These are phyloP conservation scores for Xylaria sp. DNA, from an alignment of 2,329 filamentous ascomycete genomes.

Conservation along the genomic window DNA sequence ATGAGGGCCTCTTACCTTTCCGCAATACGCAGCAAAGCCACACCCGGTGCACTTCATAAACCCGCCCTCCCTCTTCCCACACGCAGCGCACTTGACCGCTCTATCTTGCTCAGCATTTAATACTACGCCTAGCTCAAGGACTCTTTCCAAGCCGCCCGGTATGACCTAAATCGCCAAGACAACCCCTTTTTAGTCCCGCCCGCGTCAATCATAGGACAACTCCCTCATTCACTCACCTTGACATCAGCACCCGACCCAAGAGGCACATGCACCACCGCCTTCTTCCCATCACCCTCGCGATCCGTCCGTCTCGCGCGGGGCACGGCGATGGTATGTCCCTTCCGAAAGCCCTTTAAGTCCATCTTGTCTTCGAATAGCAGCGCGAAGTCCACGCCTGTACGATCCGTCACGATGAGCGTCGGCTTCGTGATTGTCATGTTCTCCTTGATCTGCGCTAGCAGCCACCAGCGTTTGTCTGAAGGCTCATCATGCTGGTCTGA, in stretches of 20 bases:
- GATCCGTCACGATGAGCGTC: conserved; percentile 59
- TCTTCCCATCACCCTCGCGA: conserved; percentile 53
- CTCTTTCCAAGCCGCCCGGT: conserved; percentile 43
- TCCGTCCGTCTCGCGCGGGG: conserved; percentile 51
- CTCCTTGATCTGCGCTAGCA: conserved; percentile 50
- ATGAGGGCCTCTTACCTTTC: too few relatives aligned
- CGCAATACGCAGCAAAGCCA: conserved; percentile 57
- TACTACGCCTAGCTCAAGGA: conserved; percentile 42
- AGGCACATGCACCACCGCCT: conserved; percentile 54
- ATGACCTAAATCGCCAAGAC: conserved; percentile 36
- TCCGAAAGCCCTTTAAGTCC: conserved; percentile 52
- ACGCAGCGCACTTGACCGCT: conserved; percentile 43
- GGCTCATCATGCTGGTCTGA: conserved; percentile 5
- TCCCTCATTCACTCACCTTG: conserved; percentile 40
- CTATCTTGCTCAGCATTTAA: conserved; percentile 14
- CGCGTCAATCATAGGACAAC: too few relatives aligned
- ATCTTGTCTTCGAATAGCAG: conserved; percentile 58
- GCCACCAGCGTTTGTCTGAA: conserved; percentile 44
- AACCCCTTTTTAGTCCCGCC: too few relatives aligned
- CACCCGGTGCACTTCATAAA: conserved; percentile 58
- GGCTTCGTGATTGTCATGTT: conserved; percentile 60
- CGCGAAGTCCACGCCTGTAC: conserved; percentile 55
- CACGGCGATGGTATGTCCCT: conserved; percentile 55
- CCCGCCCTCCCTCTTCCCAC: conserved; percentile 41
- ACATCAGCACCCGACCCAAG: conserved; percentile 50